Conservation (phyloP, 78 protist genomes). For the Dictyostelium brefeldianum region DNA sequence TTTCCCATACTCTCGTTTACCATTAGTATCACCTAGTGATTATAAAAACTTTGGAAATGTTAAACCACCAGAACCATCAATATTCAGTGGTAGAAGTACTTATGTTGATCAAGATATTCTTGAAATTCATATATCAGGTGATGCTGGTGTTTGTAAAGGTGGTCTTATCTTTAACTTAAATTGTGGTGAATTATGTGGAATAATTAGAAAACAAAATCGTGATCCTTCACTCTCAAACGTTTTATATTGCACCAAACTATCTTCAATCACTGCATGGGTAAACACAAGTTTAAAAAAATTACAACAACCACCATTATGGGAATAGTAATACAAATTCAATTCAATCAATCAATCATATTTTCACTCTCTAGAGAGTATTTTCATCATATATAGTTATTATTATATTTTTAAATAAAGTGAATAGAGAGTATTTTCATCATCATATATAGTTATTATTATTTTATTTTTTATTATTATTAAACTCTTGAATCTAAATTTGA, state of each 20-base stretch:
- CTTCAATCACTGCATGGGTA: background rate
- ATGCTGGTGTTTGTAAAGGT: background rate
- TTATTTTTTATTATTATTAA: background rate
- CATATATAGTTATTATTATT: too few species aligned
- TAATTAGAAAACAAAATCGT: background rate
- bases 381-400: too few species aligned
- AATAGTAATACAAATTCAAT: too few species aligned
- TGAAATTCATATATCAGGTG: background rate
- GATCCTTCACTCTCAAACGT: background rate
- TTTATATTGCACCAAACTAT: background rate
- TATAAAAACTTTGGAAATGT: background rate
- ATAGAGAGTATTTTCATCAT: too few species aligned
- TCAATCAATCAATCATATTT: background rate
- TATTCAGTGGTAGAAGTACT: background rate
- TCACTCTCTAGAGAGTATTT: background rate
- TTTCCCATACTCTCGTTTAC: background rate
- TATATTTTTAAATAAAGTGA: too few species aligned
- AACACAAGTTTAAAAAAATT: background rate
- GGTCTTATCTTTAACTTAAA: background rate
- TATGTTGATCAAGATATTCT: background rate
- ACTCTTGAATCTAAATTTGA: background rate
- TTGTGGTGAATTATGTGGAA: background rate
- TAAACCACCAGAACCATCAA: background rate
- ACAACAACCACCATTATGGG: constrained; percentile 21
- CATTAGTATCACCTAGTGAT: background rate